Base-by-base conservation (phyloP, 805 yeast genomes). In the Clavispora fructus region DNA sequence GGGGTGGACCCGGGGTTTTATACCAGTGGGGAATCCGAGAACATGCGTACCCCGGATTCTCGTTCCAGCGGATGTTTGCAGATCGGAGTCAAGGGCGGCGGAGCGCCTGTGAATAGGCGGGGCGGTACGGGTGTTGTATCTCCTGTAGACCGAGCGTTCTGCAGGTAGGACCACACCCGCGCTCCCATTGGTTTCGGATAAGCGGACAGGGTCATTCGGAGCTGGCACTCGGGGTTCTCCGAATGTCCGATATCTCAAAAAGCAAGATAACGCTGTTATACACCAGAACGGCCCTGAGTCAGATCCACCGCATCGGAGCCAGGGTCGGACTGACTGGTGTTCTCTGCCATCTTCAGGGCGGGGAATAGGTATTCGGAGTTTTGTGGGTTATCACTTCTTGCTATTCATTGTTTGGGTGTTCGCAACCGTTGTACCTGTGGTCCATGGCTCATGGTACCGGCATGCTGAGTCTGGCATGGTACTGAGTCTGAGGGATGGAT, bases 41-140 rank as follows among this genome's bases (percentile, higher is more conserved):
- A 41, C 43, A 19, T 40, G 39, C 19, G 40, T 50, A 49, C 54
- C 49, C 55, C 54, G 49, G 55, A 46, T 40, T 43, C n/a, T 32
- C 45, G 45, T 35, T 43, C 45, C 49, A 44, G 45, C 55, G 58
- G 54, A 49, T 44, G 53, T 39, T 26, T 19, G 50, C 40, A 38
- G 50, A 38, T 37, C 53, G 42, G 58, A 51, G 55, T 54, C 56
- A 53, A 30, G 40, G 35, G 39, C 11, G 41, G 39, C 38, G 45
- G 39, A 43, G 41, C 16, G 11, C 31, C 28, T 26, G 41, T 31
- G 35, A 31, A 16, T n/a, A 14, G 13, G 28, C 7, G 35, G 7
- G 26, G 30, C 23, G 43, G 39, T 25, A 23, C 43, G 37, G 39
- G 42, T 23, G 23, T 25, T 6, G n/a, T 12, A 9, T 25, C 25